These are phyloP conservation scores for Alternaria arborescens DNA, from an alignment of 2,329 filamentous ascomycete species.

Conservation along the genomic window DNA sequence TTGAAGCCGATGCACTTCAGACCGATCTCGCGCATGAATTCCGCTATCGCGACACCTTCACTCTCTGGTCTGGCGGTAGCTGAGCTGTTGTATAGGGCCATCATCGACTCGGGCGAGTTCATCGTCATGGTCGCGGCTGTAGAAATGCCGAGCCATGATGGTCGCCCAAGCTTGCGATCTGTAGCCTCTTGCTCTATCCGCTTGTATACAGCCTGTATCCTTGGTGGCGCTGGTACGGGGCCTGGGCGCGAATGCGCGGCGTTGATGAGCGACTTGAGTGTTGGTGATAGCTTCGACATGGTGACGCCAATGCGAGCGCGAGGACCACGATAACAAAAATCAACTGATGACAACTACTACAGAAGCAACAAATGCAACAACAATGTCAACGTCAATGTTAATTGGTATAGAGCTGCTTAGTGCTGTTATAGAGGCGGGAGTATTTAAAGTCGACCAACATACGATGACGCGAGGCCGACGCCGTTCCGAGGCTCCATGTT, in stretches of 20 bases:
- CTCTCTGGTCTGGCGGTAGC: constrained; percentile 33
- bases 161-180: constrained; percentile 40
- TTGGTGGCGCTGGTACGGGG: constrained; percentile 43
- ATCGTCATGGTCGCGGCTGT: constrained; percentile 85
- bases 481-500: constrained; percentile 15
- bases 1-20: constrained; percentile 83
- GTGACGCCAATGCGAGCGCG: neutral
- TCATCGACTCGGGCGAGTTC: constrained; percentile 81
- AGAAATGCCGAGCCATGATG: constrained; percentile 49
- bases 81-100: constrained; percentile 64
- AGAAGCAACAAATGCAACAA: neutral
- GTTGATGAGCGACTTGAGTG: constrained; percentile 48
- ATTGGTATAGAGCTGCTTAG: neutral
- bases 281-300: constrained; percentile 50
- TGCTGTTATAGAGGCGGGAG: neutral
- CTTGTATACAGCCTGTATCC: constrained; percentile 43
- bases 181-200: constrained; percentile 45
- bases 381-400: neutral
- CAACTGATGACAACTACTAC: neutral
- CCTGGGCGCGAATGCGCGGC: constrained; percentile 48
- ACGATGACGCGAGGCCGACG: constrained; percentile 12
- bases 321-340: neutral
- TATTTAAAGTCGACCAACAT: constrained; percentile 4
- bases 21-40: constrained; percentile 77
- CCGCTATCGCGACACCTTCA: constrained; percentile 64